phyloP scores from a whole-genome alignment of 805 yeast species.

The Yamadazyma akitaensis region DNA sequence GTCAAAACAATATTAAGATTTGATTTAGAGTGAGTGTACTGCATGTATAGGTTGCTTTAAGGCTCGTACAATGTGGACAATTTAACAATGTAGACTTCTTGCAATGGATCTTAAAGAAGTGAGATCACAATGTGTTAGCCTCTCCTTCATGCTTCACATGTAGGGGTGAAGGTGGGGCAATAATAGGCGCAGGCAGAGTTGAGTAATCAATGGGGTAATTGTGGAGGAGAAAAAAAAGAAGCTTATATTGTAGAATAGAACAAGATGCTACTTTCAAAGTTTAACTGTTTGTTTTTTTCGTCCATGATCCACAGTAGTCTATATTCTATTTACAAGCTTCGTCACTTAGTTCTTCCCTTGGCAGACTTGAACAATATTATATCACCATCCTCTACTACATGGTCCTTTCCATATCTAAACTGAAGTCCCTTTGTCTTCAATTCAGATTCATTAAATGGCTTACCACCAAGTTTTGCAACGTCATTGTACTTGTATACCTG shows the following conservation, averaged over 20 bases:
- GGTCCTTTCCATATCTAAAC: constrained; percentile 70
- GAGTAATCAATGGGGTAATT: too few species aligned
- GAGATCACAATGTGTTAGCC: too few species aligned
- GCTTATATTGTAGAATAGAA: too few species aligned
- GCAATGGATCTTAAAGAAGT: too few species aligned
- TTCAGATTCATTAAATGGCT: constrained; percentile 43
- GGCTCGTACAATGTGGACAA: too few species aligned
- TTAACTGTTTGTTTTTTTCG: too few species aligned
- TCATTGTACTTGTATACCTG: constrained; percentile 69
- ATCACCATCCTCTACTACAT: constrained; percentile 82
- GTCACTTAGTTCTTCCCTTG: constrained; percentile 44
- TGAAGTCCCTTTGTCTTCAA: constrained; percentile 59
- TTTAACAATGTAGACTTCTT: too few species aligned
- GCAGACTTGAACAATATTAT: constrained; percentile 70
- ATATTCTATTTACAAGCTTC: constrained; percentile 2
- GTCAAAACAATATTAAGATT: not conserved
- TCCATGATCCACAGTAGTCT: not conserved
- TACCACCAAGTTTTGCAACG: constrained; percentile 22
- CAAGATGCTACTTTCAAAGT: too few species aligned
- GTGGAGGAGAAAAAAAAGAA: too few species aligned
- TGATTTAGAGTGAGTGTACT: not conserved
- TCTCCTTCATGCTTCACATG: too few species aligned
- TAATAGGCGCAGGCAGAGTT: too few species aligned
- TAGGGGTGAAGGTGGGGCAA: too few species aligned
- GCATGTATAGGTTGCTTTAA: not conserved